Base-by-base conservation (phyloP, 2,329 filamentous ascomycete species). In the Xylaria sp. region DNA sequence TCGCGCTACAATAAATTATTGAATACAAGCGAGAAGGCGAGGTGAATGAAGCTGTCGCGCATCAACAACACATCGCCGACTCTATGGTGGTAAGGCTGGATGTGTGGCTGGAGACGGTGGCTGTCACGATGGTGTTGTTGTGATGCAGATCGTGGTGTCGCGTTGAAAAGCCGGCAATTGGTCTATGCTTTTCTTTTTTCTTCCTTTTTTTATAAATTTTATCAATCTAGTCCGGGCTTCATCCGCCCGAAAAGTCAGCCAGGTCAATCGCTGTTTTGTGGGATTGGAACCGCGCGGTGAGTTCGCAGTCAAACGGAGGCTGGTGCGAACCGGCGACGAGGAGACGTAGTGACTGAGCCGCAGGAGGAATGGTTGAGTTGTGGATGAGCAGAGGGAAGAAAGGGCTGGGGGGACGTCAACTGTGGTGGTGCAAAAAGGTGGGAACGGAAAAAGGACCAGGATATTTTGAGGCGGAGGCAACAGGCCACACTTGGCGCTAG, bases 61-160 rank as follows among this genome's bases (percentile, higher is more conserved):
- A 76, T 79, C 75, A 79, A 74, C 68, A 71, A 74, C 74, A 70
- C 78, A 79, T 78, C 69, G 72, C 76, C 75, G 70, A 71, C 72
- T 75, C 58, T 65, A 69, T 60, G 73, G 74, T 57, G 74, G 70
- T 72, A 77, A 77, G 77, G 76, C 77, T 76, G 73, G 66, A 74
- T 75, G 77, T 79, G 78, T 79, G 78, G 78, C 78, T 79, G 77
- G 67, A 78, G 77, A 74, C 65, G 65, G 78, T 79, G 78, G 78
- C 78, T 79, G 77, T 74, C 74, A 71, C 65, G 70, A 73, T 74
- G 73, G 75, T 78, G 74, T 76, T 75, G 76, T 77, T 76, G 73
- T 69, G 69, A 65, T 66, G 74, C 62, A 72, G 73, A 74, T 74
- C 71, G 74, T 74, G 75, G 69, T 70, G 66, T 65, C 59, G 72